phyloP scores from a whole-genome alignment of 495 filamentous ascomycete genomes.

The Usnea hakonensis region DNA sequence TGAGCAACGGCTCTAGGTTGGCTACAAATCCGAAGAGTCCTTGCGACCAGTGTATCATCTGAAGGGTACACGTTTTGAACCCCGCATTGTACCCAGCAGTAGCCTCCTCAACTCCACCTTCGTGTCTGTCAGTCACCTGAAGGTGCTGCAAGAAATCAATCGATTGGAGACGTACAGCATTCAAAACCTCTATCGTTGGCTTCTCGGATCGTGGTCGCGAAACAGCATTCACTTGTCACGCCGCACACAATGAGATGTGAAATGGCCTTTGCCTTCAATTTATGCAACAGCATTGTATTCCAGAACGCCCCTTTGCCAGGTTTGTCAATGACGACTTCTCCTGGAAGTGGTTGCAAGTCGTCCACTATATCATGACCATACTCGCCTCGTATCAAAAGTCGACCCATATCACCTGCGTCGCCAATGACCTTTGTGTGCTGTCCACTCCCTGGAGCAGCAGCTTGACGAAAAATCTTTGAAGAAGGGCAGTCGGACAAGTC shows the following conservation, averaged over 20 bases:
- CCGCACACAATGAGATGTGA: conserved; percentile 59
- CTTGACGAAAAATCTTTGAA: conserved; percentile 40
- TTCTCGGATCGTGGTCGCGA: conserved; percentile 60
- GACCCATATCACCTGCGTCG: conserved; percentile 51
- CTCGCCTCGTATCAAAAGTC: conserved; percentile 57
- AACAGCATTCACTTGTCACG: conserved; percentile 64
- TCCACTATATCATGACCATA: conserved; percentile 53
- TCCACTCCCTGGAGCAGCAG: conserved; percentile 33
- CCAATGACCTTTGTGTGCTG: conserved; percentile 45
- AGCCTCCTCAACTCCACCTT: conserved; percentile 37
- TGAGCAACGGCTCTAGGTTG: conserved; percentile 29
- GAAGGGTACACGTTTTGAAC: conserved; percentile 34
- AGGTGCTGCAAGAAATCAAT: not conserved
- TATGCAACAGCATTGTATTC: conserved; percentile 55
- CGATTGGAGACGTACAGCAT: conserved; percentile 42
- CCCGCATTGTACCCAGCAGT: conserved; percentile 36
- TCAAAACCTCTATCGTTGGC: conserved; percentile 69
- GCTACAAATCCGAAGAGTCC: conserved; percentile 44
- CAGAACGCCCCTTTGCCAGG: conserved; percentile 57
- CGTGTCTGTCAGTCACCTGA: not conserved
- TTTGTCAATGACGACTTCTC: conserved; percentile 60
- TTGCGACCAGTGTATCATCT: conserved; percentile 41
- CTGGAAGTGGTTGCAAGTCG: conserved; percentile 47
- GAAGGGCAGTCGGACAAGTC: conserved; percentile 45
- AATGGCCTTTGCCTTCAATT: conserved; percentile 52